Evolutionary conservation across 176 grass and related monocot genomes (phyloP).

Genomic region (Carex scoparia): DNA sequence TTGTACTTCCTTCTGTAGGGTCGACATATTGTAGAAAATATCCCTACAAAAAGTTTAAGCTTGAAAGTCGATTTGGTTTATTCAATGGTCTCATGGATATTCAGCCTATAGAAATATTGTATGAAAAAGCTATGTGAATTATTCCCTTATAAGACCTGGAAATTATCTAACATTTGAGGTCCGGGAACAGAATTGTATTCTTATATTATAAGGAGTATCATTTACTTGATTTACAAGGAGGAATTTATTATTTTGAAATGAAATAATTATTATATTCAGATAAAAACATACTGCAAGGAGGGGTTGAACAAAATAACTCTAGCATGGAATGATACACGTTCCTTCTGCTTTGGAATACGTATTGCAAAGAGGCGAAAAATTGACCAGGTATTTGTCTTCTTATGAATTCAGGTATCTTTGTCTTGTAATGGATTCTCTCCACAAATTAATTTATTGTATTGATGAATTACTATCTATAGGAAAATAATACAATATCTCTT

Average conservation of each 20-base stretch:
- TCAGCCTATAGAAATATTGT: not conserved
- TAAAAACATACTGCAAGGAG: slow-evolving; percentile 41
- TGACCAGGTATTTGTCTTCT: slow-evolving; percentile 32
- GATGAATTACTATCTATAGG: not conserved
- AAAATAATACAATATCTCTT: not conserved
- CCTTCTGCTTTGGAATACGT: slow-evolving; percentile 56
- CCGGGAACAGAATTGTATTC: not conserved
- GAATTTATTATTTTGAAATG: slow-evolving; percentile 5
- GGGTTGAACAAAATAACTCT: slow-evolving; percentile 59
- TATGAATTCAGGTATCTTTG: not conserved
- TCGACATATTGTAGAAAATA: not conserved
- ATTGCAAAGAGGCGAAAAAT: slow-evolving; percentile 35
- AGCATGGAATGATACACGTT: slow-evolving; percentile 42
- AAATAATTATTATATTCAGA: slow-evolving; percentile 30
- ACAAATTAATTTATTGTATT: not conserved
- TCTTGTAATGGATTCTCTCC: not conserved
- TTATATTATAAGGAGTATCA: not conserved
- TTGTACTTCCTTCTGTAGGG: not conserved
- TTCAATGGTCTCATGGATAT: not conserved
- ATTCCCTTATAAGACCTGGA: not conserved
- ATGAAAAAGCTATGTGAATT: not conserved
- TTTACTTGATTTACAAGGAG: not conserved
- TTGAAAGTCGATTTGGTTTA: not conserved
- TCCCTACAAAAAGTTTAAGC: not conserved
- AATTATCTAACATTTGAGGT: not conserved